Evolutionary conservation across 2,329 filamentous ascomycete species (phyloP).

Genomic region (Sporothrix mexicana): DNA sequence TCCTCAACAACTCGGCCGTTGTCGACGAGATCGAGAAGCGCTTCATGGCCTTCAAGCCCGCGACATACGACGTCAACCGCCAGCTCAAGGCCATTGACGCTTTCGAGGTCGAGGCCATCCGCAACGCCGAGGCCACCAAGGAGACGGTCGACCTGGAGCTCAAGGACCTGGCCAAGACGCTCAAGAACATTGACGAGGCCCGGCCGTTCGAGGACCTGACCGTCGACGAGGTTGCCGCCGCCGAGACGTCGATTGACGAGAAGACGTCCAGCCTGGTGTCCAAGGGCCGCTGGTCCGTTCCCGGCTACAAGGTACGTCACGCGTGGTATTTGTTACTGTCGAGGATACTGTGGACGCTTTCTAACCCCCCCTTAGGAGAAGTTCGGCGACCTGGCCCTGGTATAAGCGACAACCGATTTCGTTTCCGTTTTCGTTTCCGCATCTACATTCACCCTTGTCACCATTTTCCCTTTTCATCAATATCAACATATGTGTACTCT

Average conservation of each 20-base stretch:
- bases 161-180: conserved; percentile 88
- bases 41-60: conserved; percentile 88
- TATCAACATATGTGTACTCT: conserved; percentile 60
- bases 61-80: conserved; percentile 87
- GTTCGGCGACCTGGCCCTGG: conserved; percentile 94
- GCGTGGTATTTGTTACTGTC: background rate
- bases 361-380: conserved; percentile 78
- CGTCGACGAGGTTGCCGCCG: conserved; percentile 93
- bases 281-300: conserved; percentile 97
- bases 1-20: conserved; percentile 95
- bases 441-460: conserved; percentile 46
- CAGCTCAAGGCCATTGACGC: conserved; percentile 98
- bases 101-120: conserved; percentile 94
- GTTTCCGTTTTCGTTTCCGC: background rate
- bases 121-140: conserved; percentile 98
- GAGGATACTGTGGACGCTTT: conserved; percentile 26
- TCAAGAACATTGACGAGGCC: conserved; percentile 96
- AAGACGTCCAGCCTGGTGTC: conserved; percentile 93
- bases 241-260: conserved; percentile 96
- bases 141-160: conserved; percentile 93
- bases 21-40: conserved; percentile 97
- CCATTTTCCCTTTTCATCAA: conserved; percentile 42
- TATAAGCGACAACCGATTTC: conserved; percentile 65
- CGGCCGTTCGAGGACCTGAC: conserved; percentile 96
- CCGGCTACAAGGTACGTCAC: conserved; percentile 90